Conservation (phyloP, 2,329 filamentous ascomycete genomes). For the Xylariaceae sp. region DNA sequence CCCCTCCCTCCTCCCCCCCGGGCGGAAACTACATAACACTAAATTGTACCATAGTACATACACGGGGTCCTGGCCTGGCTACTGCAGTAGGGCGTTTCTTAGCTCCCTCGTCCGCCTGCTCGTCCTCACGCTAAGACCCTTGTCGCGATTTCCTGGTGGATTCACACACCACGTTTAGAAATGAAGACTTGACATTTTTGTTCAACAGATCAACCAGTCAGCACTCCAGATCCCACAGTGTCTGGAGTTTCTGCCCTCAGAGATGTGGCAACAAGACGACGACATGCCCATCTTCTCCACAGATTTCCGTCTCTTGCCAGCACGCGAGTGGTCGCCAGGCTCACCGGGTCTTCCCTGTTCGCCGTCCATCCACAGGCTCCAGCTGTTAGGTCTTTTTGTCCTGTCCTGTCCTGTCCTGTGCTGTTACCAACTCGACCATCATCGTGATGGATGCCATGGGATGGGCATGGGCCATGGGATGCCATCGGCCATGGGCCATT, state of each 20-base stretch:
- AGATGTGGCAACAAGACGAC: constrained; percentile 8
- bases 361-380: constrained; percentile 7
- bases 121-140: constrained; percentile 19
- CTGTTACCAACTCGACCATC: constrained; percentile 1
- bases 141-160: constrained; percentile 17
- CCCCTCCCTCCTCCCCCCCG: not conserved
- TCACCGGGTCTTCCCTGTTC: constrained; percentile 16
- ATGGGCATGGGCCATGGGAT: too few relatives aligned
- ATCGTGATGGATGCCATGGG: not conserved
- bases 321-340: constrained; percentile 13
- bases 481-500: too few relatives aligned
- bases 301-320: constrained; percentile 10
- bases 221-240: constrained; percentile 2
- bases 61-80: constrained; percentile 9
- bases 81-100: constrained; percentile 19
- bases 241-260: constrained; percentile 1
- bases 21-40: not conserved
- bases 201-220: constrained; percentile 6
- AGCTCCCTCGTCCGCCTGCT: constrained; percentile 6
- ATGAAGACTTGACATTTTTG: constrained; percentile 12
- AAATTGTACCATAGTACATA: not conserved
- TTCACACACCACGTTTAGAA: constrained; percentile 20
- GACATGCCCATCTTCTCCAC: constrained; percentile 14
- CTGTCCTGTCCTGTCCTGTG: too few relatives aligned
- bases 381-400: not conserved